Base-by-base conservation (phyloP, 2,329 filamentous ascomycete species). In the Fonsecaea monophora region DNA sequence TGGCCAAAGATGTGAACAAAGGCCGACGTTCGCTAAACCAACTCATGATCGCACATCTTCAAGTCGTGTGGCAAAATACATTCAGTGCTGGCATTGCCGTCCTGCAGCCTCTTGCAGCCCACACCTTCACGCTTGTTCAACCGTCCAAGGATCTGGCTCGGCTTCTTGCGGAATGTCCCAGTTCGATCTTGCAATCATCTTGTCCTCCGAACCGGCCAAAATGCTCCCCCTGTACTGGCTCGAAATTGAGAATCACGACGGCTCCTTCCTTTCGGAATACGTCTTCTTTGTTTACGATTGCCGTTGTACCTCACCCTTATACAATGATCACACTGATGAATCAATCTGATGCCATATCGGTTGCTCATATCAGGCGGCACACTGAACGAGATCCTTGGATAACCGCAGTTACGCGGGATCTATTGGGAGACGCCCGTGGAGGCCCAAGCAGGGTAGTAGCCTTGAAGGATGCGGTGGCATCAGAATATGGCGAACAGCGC, bases 231-330 rank as follows among this genome's bases (percentile, higher is more conserved):
- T 98, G 94, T 78, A 85, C 87, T 18, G 82, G 87, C 30, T 84
- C 86, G 8, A 84, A 86, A 37, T 84, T 92, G 79, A 86, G 85
- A 60, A 85, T 96, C 71, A 82, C 84, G n/a, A 90, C 89, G 0
- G 86, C 88, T 2, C 79, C 85, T 2, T 80, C 84, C 18, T 95
- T 92, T 78, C 85, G 85, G 63, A 97, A 97, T 77, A 85, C 84
- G 4, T 89, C 89, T 13, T 83, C 83, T 1, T 76, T 90, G 15
- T 98, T 93, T 81, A 92, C 90, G 2, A 91, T 99, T 70, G 93
- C 90, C 66, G 91, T 89, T 0, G 90, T 98, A 12, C 94, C 94
- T 0, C 95, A 99, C 76, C 95, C 95, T 0, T 96, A 93, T 82
- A 97, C 94, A 1, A 83, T 92, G 50, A 86, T 89, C 62, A 86